Conservation (phyloP, 805 yeast species). For the Jamesozyma piceae region DNA sequence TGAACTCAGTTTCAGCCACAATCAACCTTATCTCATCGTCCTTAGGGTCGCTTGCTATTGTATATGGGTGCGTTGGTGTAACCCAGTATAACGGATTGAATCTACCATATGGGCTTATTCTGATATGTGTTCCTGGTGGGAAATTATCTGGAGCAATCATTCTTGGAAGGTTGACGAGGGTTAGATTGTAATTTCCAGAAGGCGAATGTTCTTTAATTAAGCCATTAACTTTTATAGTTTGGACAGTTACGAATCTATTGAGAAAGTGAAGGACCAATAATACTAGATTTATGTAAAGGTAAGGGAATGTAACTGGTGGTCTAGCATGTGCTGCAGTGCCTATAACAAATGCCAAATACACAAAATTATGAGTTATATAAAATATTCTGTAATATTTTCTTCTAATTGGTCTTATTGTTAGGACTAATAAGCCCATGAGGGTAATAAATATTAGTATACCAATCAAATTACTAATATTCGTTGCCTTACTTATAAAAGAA, state of each 20-base stretch:
- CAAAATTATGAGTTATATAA: conserved; percentile 47
- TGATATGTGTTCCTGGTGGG: conserved; percentile 34
- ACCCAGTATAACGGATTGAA: conserved; percentile 37
- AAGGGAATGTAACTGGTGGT: conserved; percentile 46
- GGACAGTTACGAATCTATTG: neutral
- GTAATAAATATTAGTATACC: conserved; percentile 41
- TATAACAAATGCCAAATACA: conserved; percentile 38
- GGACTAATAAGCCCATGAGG: conserved; percentile 32
- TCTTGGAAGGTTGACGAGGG: conserved; percentile 11
- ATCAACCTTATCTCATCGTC: conserved; percentile 37
- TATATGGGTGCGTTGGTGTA: conserved; percentile 59
- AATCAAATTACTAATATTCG: conserved; percentile 34
- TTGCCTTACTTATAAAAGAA: conserved; percentile 29
- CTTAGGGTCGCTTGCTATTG: conserved; percentile 40
- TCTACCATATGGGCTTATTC: conserved; percentile 35
- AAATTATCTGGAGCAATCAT: neutral
- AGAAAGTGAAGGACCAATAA: conserved; percentile 11
- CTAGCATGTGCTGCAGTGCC: conserved; percentile 56
- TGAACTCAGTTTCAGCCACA: conserved; percentile 34
- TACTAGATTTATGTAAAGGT: conserved; percentile 16
- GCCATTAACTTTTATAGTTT: conserved; percentile 4
- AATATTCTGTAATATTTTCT: conserved; percentile 42
- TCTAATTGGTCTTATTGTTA: conserved; percentile 45
- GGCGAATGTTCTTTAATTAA: neutral
- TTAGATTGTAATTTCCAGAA: neutral